A percentile compares a stretch with the other conserved stretches of the same genome.
Evolutionary conservation across 2,329 filamentous ascomycete genomes (phyloP).

Genomic region (Pleoardoris graminearum): DNA sequence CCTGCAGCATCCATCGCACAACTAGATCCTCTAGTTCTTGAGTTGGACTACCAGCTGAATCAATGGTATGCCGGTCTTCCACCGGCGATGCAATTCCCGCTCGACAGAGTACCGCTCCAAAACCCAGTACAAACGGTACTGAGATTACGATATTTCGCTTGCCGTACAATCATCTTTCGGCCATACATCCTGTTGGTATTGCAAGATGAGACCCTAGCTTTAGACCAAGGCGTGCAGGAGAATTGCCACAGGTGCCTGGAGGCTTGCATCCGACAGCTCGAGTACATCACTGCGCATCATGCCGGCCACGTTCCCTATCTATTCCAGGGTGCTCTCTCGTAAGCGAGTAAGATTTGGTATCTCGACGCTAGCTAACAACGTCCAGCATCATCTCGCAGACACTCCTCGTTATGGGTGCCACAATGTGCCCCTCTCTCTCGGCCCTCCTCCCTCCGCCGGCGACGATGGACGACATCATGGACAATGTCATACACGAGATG

Average conservation of each 20-base stretch:
- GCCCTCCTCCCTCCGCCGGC: conserved; percentile 61
- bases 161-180: conserved; percentile 82
- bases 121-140: conserved; percentile 80
- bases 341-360: conserved; percentile 23
- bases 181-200: conserved; percentile 81
- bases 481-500: conserved; percentile 75
- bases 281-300: conserved; percentile 77
- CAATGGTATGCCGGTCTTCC: conserved; percentile 86
- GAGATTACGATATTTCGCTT: conserved; percentile 79
- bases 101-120: conserved; percentile 66
- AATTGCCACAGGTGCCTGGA: conserved; percentile 82
- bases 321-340: conserved; percentile 75
- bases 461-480: conserved; percentile 74
- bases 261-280: conserved; percentile 76
- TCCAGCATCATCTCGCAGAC: conserved; percentile 79
- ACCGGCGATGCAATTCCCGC: conserved; percentile 74
- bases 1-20: conserved; percentile 69
- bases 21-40: conserved; percentile 75
- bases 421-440: conserved; percentile 74
- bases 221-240: conserved; percentile 73
- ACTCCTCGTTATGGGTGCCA: conserved; percentile 80
- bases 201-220: conserved; percentile 72
- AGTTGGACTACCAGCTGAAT: conserved; percentile 79
- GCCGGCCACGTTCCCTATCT: conserved; percentile 83
- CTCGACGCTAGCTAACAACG: conserved; percentile 16